Conservation (phyloP, 495 filamentous ascomycete species). For the Baudoinia panamericana region DNA sequence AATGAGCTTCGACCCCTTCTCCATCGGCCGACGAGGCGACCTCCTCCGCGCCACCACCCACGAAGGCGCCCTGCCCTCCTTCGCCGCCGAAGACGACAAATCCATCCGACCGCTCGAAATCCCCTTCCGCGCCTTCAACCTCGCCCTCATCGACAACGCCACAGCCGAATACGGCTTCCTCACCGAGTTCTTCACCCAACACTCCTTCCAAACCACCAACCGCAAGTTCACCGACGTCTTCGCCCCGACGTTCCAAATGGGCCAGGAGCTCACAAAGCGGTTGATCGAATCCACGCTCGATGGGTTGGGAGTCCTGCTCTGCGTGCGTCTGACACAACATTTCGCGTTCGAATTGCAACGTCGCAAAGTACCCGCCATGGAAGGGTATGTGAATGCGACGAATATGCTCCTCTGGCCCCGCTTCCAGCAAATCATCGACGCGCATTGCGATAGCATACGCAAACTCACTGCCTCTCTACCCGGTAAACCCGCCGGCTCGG, state of each 20-base stretch:
- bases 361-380: conserved; percentile 73
- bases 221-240: conserved; percentile 70
- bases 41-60: conserved; percentile 57
- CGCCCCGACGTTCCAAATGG: conserved; percentile 67
- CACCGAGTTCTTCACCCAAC: conserved; percentile 66
- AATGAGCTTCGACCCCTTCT: conserved; percentile 72
- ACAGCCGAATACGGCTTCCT: conserved; percentile 93
- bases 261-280: conserved; percentile 59
- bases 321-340: conserved; percentile 86
- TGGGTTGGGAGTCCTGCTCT: conserved; percentile 72
- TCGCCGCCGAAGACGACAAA: conserved; percentile 78
- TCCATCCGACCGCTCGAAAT: conserved; percentile 73
- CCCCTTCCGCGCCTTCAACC: conserved; percentile 86
- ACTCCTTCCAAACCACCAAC: conserved; percentile 44
- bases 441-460: conserved; percentile 76
- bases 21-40: conserved; percentile 71
- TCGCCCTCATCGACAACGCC: conserved; percentile 84
- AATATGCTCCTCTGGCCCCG: conserved; percentile 95
- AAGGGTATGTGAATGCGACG: conserved; percentile 85
- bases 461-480: conserved; percentile 40
- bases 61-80: conserved; percentile 61
- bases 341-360: conserved; percentile 86
- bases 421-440: conserved; percentile 84
- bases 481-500: conserved; percentile 38
- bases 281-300: conserved; percentile 61